Conservation (phyloP, 2,329 filamentous ascomycete species). For the Claviceps fusiformis region DNA sequence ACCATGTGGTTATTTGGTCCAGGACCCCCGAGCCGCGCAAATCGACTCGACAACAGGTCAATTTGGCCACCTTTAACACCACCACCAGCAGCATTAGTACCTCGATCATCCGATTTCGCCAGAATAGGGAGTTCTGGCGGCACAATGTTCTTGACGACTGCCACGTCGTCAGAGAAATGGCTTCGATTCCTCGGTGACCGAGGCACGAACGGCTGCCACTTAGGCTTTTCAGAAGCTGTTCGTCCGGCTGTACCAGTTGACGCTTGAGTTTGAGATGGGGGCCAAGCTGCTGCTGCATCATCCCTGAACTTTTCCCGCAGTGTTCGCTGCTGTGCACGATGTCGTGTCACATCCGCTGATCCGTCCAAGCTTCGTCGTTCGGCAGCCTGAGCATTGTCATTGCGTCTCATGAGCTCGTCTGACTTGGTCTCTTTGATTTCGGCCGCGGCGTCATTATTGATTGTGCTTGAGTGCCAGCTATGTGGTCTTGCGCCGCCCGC, state of each 20-base stretch:
- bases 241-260: slow-evolving; percentile 11
- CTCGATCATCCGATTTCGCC: slow-evolving; percentile 12
- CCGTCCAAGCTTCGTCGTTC: slow-evolving; percentile 4
- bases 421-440: slow-evolving; percentile 9
- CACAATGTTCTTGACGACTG: slow-evolving; percentile 14
- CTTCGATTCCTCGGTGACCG: slow-evolving; percentile 25
- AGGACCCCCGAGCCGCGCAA: slow-evolving; percentile 29
- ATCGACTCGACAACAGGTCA: slow-evolving; percentile 32
- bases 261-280: slow-evolving; percentile 6
- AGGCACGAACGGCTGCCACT: slow-evolving; percentile 29
- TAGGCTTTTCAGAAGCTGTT: slow-evolving; percentile 20
- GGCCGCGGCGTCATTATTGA: background rate
- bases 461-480: slow-evolving; percentile 16
- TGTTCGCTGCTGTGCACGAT: slow-evolving; percentile 11
- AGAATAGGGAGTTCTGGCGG: slow-evolving; percentile 16
- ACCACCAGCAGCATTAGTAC: background rate
- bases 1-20: slow-evolving; percentile 15
- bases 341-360: slow-evolving; percentile 6
- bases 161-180: slow-evolving; percentile 21
- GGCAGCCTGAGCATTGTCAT: background rate
- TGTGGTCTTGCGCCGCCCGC: slow-evolving; percentile 11
- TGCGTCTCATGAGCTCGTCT: slow-evolving; percentile 6
- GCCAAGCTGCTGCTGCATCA: slow-evolving; percentile 9
- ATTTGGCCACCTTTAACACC: slow-evolving; percentile 21
- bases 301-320: slow-evolving; percentile 23